A percentile compares a stretch with the other conserved stretches of the same genome.
phyloP scores from a whole-genome alignment of 768 basidiomycete species.

The Tricholomella constricta region DNA sequence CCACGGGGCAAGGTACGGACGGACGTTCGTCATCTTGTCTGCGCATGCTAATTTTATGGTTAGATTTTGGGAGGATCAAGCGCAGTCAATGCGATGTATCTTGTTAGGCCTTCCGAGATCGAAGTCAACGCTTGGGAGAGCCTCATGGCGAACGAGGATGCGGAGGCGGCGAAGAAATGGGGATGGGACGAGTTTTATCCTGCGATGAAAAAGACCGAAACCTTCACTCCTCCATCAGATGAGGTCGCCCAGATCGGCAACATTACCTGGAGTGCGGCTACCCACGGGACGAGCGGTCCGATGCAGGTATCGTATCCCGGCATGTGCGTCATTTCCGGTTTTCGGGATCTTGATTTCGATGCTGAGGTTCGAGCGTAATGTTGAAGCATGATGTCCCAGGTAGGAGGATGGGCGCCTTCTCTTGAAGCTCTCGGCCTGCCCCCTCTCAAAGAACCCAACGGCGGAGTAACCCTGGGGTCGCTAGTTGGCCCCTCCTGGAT shows the following conservation, averaged over 20 bases:
- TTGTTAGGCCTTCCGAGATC: constrained; percentile 50
- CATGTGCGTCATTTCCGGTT: constrained; percentile 9
- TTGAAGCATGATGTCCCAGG: constrained; percentile 45
- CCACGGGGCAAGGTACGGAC: constrained; percentile 56
- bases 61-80: constrained; percentile 67
- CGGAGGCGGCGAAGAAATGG: constrained; percentile 34
- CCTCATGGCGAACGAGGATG: constrained; percentile 34
- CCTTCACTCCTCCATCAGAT: constrained; percentile 47
- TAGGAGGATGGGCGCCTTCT: constrained; percentile 58
- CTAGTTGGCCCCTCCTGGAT: constrained; percentile 62
- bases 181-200: constrained; percentile 42
- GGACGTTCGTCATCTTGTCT: neutral
- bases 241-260: constrained; percentile 28
- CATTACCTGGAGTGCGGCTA: constrained; percentile 41
- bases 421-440: constrained; percentile 45
- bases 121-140: constrained; percentile 45
- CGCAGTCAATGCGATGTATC: constrained; percentile 71
- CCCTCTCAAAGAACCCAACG: constrained; percentile 41
- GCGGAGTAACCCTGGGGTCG: constrained; percentile 49
- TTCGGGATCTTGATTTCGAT: constrained; percentile 5
- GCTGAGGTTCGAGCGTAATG: neutral
- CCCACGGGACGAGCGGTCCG: constrained; percentile 51
- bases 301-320: constrained; percentile 24
- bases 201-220: constrained; percentile 51
- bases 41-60: neutral